phyloP scores from a whole-genome alignment of 2,329 filamentous ascomycete species.

The Penicillium rolfsii region DNA sequence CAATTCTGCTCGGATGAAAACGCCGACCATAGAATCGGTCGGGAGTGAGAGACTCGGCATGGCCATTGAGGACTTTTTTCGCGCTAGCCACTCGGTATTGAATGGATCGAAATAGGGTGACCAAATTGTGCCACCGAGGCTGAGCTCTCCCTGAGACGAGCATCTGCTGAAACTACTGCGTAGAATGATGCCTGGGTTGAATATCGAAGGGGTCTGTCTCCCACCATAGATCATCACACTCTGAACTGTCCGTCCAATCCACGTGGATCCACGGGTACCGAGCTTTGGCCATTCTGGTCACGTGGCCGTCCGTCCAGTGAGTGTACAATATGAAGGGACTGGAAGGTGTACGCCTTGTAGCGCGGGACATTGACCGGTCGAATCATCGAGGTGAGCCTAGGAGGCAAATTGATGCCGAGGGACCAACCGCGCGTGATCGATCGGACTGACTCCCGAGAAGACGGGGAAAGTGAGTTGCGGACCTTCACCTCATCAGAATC shows the following conservation, averaged over 20 bases:
- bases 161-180: no score
- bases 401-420: not conserved
- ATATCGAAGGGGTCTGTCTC: not conserved
- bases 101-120: not conserved
- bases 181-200: not conserved
- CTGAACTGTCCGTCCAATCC: not conserved
- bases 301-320: not conserved
- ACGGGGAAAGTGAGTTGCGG: not conserved
- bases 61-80: not conserved
- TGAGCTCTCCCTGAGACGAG: no score
- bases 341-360: not conserved
- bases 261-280: constrained; percentile 1
- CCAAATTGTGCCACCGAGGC: no score
- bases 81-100: not conserved
- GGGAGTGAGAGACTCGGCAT: not conserved
- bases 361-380: no score
- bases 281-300: not conserved
- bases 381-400: no score
- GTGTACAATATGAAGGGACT: not conserved
- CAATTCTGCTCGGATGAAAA: not conserved
- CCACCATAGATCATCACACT: not conserved
- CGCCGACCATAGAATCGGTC: constrained; percentile 1
- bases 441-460: not conserved
- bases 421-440: not conserved
- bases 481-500: not conserved